Percentiles rank a stretch among this genome's conserved stretches.
phyloP scores from a whole-genome alignment of 2,329 filamentous ascomycete genomes.

The Sarocladium strictum region DNA sequence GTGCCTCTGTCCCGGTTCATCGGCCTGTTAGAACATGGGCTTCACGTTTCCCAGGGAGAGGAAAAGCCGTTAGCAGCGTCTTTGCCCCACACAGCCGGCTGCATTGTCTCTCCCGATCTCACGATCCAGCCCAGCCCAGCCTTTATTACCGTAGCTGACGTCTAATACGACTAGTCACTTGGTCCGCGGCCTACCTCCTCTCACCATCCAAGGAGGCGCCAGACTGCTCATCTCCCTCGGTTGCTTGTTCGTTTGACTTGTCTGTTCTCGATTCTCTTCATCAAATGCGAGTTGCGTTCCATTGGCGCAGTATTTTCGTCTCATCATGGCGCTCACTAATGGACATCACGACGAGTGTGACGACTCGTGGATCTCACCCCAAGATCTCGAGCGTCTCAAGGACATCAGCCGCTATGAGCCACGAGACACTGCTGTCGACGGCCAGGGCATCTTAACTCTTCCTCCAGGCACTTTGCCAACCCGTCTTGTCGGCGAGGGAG shows the following conservation, averaged over 20 bases:
- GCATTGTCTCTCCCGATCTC: not conserved
- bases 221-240: not conserved
- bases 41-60: not conserved
- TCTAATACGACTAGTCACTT: slow-evolving; percentile 1
- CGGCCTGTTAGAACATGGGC: not conserved
- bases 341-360: slow-evolving; percentile 12
- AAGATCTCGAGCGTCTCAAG: slow-evolving; percentile 19
- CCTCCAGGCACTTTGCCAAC: slow-evolving; percentile 27
- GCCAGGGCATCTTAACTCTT: slow-evolving; percentile 23
- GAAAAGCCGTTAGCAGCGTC: not conserved
- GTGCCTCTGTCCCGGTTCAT: not conserved
- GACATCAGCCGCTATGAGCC: slow-evolving; percentile 11
- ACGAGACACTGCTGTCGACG: slow-evolving; percentile 15
- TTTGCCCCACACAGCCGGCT: not conserved
- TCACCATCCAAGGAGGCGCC: not conserved
- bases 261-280: no score
- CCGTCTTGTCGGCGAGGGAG: slow-evolving; percentile 58
- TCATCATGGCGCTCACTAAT: not conserved
- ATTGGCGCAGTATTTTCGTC: not conserved
- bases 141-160: not conserved
- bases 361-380: slow-evolving; percentile 16
- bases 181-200: not conserved
- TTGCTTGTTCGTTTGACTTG: not conserved
- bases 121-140: not conserved
- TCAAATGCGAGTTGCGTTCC: not conserved